These are phyloP conservation scores for Daedalea quercina DNA, from an alignment of 768 basidiomycete genomes.

Conservation along the genomic window DNA sequence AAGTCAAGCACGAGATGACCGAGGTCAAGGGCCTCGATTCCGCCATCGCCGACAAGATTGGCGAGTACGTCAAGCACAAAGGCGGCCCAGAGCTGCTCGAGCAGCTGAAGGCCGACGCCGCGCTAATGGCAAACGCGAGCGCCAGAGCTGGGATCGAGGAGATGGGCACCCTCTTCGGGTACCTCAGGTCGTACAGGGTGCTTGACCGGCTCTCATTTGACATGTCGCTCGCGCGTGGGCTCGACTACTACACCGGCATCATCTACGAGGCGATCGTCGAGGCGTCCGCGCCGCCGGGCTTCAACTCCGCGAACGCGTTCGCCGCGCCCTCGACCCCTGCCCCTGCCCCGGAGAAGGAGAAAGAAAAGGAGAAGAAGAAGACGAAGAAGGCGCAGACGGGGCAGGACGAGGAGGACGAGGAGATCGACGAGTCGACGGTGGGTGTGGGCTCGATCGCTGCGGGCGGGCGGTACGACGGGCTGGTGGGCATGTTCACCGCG, in stretches of 20 bases:
- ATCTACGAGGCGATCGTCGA: conserved; percentile 96
- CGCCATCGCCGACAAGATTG: conserved; percentile 85
- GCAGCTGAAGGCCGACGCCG: conserved; percentile 54
- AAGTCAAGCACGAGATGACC: conserved; percentile 95
- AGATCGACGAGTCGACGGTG: conserved; percentile 86
- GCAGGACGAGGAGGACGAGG: conserved; percentile 61
- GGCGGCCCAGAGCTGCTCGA: conserved; percentile 77
- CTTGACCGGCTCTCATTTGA: conserved; percentile 90
- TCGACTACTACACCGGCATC: conserved; percentile 98
- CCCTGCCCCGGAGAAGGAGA: too few relatives aligned
- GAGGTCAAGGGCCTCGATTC: conserved; percentile 87
- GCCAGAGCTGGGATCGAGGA: conserved; percentile 83
- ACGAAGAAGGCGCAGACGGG: conserved; percentile 34
- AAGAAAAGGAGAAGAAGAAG: conserved; percentile 34
- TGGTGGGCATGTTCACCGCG: conserved; percentile 87
- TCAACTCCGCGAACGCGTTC: conserved; percentile 47
- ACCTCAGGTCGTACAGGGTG: conserved; percentile 76
- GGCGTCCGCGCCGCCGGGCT: conserved; percentile 87
- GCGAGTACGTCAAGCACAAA: conserved; percentile 94
- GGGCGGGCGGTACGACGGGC: conserved; percentile 92
- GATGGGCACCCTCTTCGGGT: conserved; percentile 79
- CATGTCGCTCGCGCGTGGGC: conserved; percentile 91
- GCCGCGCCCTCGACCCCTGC: conserved; percentile 27
- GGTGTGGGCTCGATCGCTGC: conserved; percentile 99
- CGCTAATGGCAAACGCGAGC: conserved; percentile 59